Evolutionary conservation across 345 rosid genomes (phyloP), one percentile per base, ranked within the genome.

Genomic region (Durio zibethinus): DNA sequence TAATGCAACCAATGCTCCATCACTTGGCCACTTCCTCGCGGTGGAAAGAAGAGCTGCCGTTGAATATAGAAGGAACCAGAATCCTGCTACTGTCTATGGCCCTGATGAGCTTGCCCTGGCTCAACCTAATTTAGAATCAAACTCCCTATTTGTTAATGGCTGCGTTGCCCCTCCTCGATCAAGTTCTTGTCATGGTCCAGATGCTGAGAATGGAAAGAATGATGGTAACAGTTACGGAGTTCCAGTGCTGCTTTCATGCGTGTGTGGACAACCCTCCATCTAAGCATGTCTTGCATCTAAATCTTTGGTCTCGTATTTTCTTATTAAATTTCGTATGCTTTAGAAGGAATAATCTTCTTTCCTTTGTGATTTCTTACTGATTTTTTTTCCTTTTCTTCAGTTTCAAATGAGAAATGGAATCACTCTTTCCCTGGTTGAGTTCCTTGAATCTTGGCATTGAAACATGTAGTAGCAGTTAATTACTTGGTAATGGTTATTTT

Each of bases 71-170:
- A 69, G n/a, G 36, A 69, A 27, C 48, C 73, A 45, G 2, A 16
- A 23, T 69, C 50, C 71, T 8, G 12, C 29, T 42, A 35, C 40
- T 15, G 4, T 42, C 50, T n/a, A 21, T 66, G 72, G 52, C 21
- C 72, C 52, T 7, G 33, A 21, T 20, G 72, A 66, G 20, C 33
- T 42, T 66, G 50, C 33, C 72, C 9, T 21, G 52, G 50, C 72
- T 66, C 43, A 21, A 20, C 52, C 72, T 21, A 38, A 38, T 40
- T 16, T 11, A 21, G 71, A 66, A 38, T 66, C 52, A 1, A 66
- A 40, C 79, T 82, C 91, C 1, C 84, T 89, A 2, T 89, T 89
- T 56, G 77, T 87, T 21, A 48, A 87, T 65, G 89, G 88, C 20
- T 76, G 74, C 5, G 62, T 85, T 52, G 90, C 85, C 77, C 90